Conservation (phyloP, 176 grass and related monocot species). For the Juncus effusus region DNA sequence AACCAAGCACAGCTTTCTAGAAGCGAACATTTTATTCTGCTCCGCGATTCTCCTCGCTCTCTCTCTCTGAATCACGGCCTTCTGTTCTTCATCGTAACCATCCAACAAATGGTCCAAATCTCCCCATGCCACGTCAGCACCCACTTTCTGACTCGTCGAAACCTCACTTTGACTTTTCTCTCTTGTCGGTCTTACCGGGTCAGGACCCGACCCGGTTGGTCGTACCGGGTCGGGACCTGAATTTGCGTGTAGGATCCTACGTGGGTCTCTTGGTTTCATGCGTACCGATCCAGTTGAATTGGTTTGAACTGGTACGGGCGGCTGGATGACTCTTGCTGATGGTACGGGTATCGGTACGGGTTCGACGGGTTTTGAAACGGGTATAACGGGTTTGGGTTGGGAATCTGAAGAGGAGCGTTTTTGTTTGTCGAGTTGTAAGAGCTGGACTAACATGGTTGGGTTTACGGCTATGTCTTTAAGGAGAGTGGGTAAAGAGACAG, state of each 20-base stretch:
- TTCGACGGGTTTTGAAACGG: constrained; percentile 6
- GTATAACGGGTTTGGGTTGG: constrained; percentile 36
- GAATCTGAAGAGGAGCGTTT: constrained; percentile 51
- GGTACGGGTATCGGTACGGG: constrained; percentile 37
- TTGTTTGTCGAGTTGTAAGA: constrained; percentile 48
- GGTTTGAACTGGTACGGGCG: constrained; percentile 30
- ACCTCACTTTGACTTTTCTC: constrained; percentile 34
- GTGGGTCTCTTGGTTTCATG: constrained; percentile 95
- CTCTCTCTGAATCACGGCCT: constrained; percentile 91
- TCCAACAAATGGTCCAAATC: constrained; percentile 75
- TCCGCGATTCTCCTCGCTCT: constrained; percentile 82
- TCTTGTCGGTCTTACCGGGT: constrained; percentile 26
- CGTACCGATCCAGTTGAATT: constrained; percentile 36
- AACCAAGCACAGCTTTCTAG: constrained; percentile 79
- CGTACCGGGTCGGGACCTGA: constrained; percentile 46
- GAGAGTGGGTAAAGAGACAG: constrained; percentile 49
- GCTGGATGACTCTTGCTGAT: constrained; percentile 30
- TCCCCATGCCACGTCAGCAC: constrained; percentile 45
- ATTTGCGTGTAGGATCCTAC: constrained; percentile 58
- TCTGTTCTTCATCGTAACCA: constrained; percentile 92
- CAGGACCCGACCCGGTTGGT: constrained; percentile 37
- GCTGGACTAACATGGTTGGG: constrained; percentile 65
- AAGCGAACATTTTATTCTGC: constrained; percentile 81
- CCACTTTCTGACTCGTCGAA: constrained; percentile 23
- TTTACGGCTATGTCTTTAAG: constrained; percentile 79